Percentiles rank a stretch among this genome's conserved stretches.
Evolutionary conservation across 495 filamentous ascomycete species (phyloP).

Genomic region (Podospora didyma): DNA sequence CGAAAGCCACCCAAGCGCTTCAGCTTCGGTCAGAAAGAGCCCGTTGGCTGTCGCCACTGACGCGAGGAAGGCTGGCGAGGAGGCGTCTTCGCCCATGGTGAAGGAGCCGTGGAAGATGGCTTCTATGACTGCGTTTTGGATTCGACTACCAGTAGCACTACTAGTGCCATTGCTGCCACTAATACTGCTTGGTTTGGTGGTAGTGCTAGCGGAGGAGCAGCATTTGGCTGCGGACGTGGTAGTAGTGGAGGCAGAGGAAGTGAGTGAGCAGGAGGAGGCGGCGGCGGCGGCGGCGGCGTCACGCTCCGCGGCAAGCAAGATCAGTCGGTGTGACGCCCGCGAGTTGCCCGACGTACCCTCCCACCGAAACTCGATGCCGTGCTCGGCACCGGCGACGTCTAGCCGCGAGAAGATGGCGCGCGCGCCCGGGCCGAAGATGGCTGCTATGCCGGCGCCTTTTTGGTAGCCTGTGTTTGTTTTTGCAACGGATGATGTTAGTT

Average conservation of each 20-base stretch:
- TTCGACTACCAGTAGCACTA: no score
- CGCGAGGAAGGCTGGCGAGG: slow-evolving; percentile 54
- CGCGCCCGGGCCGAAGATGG: slow-evolving; percentile 10
- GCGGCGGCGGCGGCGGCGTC: slow-evolving; percentile 29
- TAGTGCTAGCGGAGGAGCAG: neutral
- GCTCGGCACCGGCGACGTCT: slow-evolving; percentile 5
- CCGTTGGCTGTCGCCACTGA: slow-evolving; percentile 51
- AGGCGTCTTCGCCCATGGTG: slow-evolving; percentile 71
- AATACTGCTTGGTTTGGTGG: no score
- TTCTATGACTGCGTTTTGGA: slow-evolving; percentile 53
- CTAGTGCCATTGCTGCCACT: no score
- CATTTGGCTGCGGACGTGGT: neutral
- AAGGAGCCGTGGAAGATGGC: slow-evolving; percentile 67
- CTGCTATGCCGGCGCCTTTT: slow-evolving; percentile 10
- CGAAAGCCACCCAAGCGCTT: slow-evolving; percentile 55
- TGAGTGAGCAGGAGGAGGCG: neutral
- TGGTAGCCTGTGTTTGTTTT: slow-evolving; percentile 5
- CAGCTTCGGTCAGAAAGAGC: slow-evolving; percentile 47
- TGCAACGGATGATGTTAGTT: neutral
- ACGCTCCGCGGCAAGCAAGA: slow-evolving; percentile 60
- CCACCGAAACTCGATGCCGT: slow-evolving; percentile 66
- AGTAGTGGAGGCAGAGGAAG: neutral
- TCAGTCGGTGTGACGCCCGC: slow-evolving; percentile 69
- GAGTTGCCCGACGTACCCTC: slow-evolving; percentile 71
- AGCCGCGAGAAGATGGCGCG: slow-evolving; percentile 18